phyloP scores from a whole-genome alignment of 179 eudicot genomes.

The Patellifolia procumbens region DNA sequence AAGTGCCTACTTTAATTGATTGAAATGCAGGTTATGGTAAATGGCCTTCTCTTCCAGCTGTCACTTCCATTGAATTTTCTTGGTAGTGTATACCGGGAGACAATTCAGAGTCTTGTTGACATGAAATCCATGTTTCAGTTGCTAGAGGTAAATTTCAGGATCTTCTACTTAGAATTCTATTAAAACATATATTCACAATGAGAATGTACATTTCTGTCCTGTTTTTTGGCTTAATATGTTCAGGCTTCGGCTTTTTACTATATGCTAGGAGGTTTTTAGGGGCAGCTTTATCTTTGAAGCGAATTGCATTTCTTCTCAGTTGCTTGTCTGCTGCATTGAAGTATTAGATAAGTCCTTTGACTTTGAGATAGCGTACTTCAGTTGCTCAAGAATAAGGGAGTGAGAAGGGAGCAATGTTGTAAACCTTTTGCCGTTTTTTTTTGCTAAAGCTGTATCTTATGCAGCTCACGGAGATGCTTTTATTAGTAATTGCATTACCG shows the following conservation, averaged over 20 bases:
- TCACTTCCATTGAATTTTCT: slow-evolving; percentile 97
- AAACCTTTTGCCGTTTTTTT: not conserved
- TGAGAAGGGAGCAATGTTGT: not conserved
- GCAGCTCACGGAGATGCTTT: not conserved
- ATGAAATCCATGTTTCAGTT: slow-evolving; percentile 96
- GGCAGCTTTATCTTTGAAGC: not conserved
- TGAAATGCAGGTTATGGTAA: slow-evolving; percentile 88
- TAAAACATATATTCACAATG: not conserved
- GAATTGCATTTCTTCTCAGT: not conserved
- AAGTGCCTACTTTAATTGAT: not conserved
- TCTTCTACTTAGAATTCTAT: slow-evolving; percentile 12
- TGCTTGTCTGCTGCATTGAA: not conserved
- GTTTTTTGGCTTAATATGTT: too few relatives aligned
- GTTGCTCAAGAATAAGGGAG: not conserved
- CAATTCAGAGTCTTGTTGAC: slow-evolving; percentile 89
- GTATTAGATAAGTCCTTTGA: not conserved
- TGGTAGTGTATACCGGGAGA: slow-evolving; percentile 98
- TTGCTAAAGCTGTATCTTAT: not conserved
- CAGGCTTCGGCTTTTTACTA: too few relatives aligned
- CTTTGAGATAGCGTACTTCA: not conserved
- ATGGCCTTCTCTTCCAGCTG: slow-evolving; percentile 93
- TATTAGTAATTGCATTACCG: not conserved
- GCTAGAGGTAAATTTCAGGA: slow-evolving; percentile 88
- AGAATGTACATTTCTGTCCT: too few relatives aligned
- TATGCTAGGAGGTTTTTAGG: not conserved